Conservation (phyloP, 2,329 filamentous ascomycete genomes). For the Thelonectria blattea region DNA sequence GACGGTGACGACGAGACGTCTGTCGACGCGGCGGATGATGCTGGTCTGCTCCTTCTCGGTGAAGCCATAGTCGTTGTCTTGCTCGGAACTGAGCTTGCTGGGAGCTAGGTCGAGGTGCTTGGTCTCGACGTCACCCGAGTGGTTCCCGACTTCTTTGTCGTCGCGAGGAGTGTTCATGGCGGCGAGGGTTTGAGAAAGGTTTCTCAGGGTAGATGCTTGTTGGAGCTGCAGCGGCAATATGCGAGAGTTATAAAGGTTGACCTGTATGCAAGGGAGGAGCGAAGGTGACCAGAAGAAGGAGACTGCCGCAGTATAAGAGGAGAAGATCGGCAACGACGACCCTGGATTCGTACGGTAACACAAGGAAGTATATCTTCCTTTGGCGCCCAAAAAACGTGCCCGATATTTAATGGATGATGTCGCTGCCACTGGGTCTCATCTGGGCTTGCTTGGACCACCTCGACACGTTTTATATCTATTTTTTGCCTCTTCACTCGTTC, state of each 20-base stretch:
- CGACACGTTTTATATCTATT: slow-evolving; percentile 8
- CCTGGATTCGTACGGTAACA: slow-evolving; percentile 22
- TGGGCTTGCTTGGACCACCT: slow-evolving; percentile 1
- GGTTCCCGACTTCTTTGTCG: slow-evolving; percentile 22
- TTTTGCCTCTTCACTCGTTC: neutral
- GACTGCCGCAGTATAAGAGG: slow-evolving; percentile 15
- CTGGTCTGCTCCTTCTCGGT: slow-evolving; percentile 66
- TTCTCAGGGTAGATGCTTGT: neutral
- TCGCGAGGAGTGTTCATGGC: slow-evolving; percentile 34
- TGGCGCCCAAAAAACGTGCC: slow-evolving; percentile 2
- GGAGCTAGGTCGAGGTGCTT: slow-evolving; percentile 34
- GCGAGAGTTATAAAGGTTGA: neutral
- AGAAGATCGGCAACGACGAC: slow-evolving; percentile 16
- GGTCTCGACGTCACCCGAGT: slow-evolving; percentile 35
- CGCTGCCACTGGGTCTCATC: slow-evolving; percentile 1
- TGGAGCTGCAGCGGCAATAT: neutral
- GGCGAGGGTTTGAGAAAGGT: neutral
- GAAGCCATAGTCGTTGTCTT: slow-evolving; percentile 52
- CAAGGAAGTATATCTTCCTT: slow-evolving; percentile 13
- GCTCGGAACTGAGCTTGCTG: slow-evolving; percentile 34
- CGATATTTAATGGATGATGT: neutral
- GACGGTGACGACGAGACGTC: slow-evolving; percentile 65
- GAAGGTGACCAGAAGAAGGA: slow-evolving; percentile 8
- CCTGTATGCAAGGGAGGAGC: slow-evolving; percentile 8
- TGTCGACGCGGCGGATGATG: slow-evolving; percentile 74